Evolutionary conservation across 106 monocot genomes (phyloP), one percentile per base, ranked within the genome.

Genomic region (Iris macrosiphon): DNA sequence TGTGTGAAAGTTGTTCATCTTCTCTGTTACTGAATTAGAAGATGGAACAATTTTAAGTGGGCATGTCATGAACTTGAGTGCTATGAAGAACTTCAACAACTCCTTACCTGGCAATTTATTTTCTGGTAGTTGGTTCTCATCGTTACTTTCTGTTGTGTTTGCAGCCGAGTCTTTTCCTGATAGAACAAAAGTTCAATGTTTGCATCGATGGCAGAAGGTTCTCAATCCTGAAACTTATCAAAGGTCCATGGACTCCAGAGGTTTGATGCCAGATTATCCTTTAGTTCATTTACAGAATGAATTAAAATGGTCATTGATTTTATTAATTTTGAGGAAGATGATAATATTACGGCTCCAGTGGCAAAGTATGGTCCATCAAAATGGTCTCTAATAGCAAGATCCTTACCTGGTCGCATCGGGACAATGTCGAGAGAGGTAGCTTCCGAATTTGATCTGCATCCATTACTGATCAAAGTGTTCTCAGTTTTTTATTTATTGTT

Each of bases 151-250:
- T 31, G n/a, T 14, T 45, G 13, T 41, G 20, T 19, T 10, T 71
- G 43, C 68, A 87, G 81, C 87, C 55, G 80, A 80, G 42, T 77
- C 31, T 60, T 67, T 87, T 32, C 80, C 77, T 12, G 77, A 68
- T 70, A 74, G 80, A 49, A 65, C 77, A 37, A 81, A 87, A 71
- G 80, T 81, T 34, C 87, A 86, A 63, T 86, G 86, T 50, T 67
- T 86, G 24, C 86, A 86, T 67, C 53, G 81, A 46, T 87, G 87
- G 87, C 80, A 80, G 52, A 87, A 87, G 57, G 87, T 87, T 81
- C 74, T 95, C 45, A 89, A 95, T 72, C 95, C 95, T 19, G 82
- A 95, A n/a, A 31, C 85, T 95, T 59, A 44, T 82, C 20, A 95
- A 95, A 71, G 89, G 95, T 52, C 85, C 95, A 57, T 89, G 88